Base-by-base conservation (phyloP, 306 rosid species). In the Cajanus cajan region DNA sequence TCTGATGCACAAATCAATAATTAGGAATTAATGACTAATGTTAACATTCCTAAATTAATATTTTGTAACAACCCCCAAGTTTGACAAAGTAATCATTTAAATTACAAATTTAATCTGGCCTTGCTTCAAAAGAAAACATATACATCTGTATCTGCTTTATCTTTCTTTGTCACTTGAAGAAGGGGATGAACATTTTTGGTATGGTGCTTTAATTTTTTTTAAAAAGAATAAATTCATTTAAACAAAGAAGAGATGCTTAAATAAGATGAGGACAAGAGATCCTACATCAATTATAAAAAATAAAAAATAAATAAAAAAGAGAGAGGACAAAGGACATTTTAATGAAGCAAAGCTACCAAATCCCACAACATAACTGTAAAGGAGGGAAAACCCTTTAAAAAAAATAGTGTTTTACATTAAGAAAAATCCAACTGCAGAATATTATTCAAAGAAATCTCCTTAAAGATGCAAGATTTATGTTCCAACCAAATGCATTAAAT, bases 1-100 rank as follows among this genome's bases (percentile, higher is more conserved):
- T 61, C 10, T 25, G 47, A 61, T 41, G 51, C 16, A 51, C 54
- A 59, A 43, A 69, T 80, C 7, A 83, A 58, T 52, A 48, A 79
- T 41, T 57, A 69, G 34, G 19, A 25, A 62, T 33, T 25, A 6
- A 54, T n/a, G 65, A 25, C n/a, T 68, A 40, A 22, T 33, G 28
- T 48, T 48, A 81, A 12, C 18, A 67, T 11, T 18, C 37, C 41
- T 40, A 41, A 41, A 40, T 41, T 52, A 65, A 12, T 18, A 34
- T 63, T 28, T 28, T 28, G 2, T 28, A 28, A 28, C 36, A 31
- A 31, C 11, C 1, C 67, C 33, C 15, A 36, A 63, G 28, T 44
- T 63, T 63, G 7, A 63, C 36, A 63, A 34, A 63, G 0, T 8
- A 63, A 63, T 63, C 8, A 37, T 34, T 34, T 62, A 62, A 62